phyloP scores from a whole-genome alignment of 805 yeast species.

The Limtongia smithiae region DNA sequence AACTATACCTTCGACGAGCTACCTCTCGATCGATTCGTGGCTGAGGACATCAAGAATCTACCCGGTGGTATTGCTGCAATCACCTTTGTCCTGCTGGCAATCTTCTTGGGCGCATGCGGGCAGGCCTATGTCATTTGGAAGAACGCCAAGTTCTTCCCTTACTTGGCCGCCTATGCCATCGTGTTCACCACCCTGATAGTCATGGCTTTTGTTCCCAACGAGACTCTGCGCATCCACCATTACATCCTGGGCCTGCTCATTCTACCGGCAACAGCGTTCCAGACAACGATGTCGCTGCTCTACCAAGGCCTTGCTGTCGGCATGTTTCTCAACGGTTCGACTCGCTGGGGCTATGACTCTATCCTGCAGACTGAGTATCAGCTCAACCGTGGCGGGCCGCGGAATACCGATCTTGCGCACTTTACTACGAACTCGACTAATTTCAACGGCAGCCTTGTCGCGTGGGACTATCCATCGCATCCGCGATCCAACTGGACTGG shows the following conservation, averaged over 20 bases:
- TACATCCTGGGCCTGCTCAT: slow-evolving; percentile 70
- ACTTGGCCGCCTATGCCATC: slow-evolving; percentile 51
- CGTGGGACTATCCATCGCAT: slow-evolving; percentile 23
- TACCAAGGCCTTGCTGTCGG: slow-evolving; percentile 87
- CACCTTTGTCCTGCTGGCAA: slow-evolving; percentile 45
- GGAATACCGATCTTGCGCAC: slow-evolving; percentile 25
- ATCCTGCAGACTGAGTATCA: slow-evolving; percentile 65
- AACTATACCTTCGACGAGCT: slow-evolving; percentile 83
- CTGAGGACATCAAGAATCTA: slow-evolving; percentile 64
- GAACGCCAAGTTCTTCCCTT: slow-evolving; percentile 52
- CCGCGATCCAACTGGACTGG: slow-evolving; percentile 40
- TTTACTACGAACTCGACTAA: slow-evolving; percentile 27
- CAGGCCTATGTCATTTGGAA: slow-evolving; percentile 82
- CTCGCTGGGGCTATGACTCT: slow-evolving; percentile 92
- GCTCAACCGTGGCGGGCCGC: slow-evolving; percentile 28
- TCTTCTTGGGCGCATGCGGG: slow-evolving; percentile 54
- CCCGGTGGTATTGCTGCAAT: slow-evolving; percentile 75
- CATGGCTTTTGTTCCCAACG: slow-evolving; percentile 55
- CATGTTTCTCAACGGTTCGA: slow-evolving; percentile 73
- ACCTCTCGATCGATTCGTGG: slow-evolving; percentile 80
- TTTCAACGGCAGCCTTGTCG: slow-evolving; percentile 25
- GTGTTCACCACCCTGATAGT: slow-evolving; percentile 46
- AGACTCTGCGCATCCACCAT: slow-evolving; percentile 66
- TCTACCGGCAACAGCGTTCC: slow-evolving; percentile 77
- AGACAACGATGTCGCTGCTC: slow-evolving; percentile 43